phyloP scores from a whole-genome alignment of 2,329 filamentous ascomycete genomes.

The Magnaporthiopsis poae region DNA sequence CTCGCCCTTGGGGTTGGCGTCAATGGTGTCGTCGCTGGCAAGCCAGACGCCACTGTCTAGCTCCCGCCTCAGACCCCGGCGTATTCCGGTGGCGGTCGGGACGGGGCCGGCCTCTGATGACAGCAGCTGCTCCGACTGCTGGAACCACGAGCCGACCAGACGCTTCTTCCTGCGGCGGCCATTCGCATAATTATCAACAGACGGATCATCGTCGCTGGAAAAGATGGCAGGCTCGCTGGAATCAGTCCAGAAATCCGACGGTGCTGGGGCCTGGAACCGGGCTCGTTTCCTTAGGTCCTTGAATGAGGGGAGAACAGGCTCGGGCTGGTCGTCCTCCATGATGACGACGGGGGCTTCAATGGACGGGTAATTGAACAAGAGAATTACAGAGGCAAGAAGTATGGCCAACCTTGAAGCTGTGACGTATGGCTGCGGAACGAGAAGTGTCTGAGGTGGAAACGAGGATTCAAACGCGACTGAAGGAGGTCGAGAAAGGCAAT shows the following conservation, averaged over 20 bases:
- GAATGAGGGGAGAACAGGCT: neutral
- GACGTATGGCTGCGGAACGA: neutral
- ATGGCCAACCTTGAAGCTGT: too few relatives aligned
- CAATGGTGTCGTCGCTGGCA: slow-evolving; percentile 47
- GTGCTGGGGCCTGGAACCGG: neutral
- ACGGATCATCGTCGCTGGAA: slow-evolving; percentile 62
- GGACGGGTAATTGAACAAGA: neutral
- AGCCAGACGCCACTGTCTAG: slow-evolving; percentile 59
- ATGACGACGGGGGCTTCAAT: neutral
- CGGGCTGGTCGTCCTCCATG: slow-evolving; percentile 1
- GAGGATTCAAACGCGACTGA: neutral
- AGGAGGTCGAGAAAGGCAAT: neutral
- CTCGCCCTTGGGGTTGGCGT: slow-evolving; percentile 3
- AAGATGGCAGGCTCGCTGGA: slow-evolving; percentile 65
- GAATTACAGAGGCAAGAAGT: neutral
- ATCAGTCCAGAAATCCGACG: slow-evolving; percentile 34
- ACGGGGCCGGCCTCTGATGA: slow-evolving; percentile 36
- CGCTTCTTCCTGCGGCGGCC: slow-evolving; percentile 49
- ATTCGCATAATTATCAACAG: slow-evolving; percentile 53
- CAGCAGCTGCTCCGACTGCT: slow-evolving; percentile 35
- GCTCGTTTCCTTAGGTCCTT: neutral
- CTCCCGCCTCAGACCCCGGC: slow-evolving; percentile 45
- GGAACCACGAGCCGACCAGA: slow-evolving; percentile 60
- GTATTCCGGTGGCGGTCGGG: slow-evolving; percentile 6
- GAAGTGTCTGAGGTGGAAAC: neutral